Evolutionary conservation across 257 asterid genomes (phyloP).

Genomic region (Osmanthus fragrans): DNA sequence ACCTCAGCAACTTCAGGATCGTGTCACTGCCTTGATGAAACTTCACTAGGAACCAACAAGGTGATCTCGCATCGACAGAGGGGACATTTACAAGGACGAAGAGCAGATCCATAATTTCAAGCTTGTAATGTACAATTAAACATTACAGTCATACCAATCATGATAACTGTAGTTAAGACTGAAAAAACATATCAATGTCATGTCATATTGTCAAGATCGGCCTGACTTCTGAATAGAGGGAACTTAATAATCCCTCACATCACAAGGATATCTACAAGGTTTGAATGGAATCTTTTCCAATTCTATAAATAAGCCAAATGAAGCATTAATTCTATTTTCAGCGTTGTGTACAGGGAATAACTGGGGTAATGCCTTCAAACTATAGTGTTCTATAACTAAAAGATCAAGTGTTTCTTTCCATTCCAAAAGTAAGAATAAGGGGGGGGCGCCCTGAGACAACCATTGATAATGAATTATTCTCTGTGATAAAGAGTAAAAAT

Average conservation of each 20-base stretch:
- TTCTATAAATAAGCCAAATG: background rate
- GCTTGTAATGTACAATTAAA: conserved; percentile 67
- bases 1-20: conserved; percentile 49
- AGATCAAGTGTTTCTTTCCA: no score
- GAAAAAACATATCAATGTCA: background rate
- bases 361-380: background rate
- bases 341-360: background rate
- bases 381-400: no score
- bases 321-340: background rate
- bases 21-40: conserved; percentile 47
- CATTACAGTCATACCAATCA: background rate
- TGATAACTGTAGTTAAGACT: conserved; percentile 5
- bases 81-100: conserved; percentile 87
- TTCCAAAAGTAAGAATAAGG: no score
- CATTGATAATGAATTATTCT: background rate
- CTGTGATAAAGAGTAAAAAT: background rate
- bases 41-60: conserved; percentile 79
- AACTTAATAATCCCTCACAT: background rate
- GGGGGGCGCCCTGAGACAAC: background rate
- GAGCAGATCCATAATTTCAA: conserved; percentile 81
- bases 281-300: background rate
- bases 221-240: background rate
- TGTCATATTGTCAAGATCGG: background rate
- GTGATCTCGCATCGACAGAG: conserved; percentile 85
- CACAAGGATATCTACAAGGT: background rate